phyloP scores from a whole-genome alignment of 805 yeast species.

The Lipomyces yamadae region DNA sequence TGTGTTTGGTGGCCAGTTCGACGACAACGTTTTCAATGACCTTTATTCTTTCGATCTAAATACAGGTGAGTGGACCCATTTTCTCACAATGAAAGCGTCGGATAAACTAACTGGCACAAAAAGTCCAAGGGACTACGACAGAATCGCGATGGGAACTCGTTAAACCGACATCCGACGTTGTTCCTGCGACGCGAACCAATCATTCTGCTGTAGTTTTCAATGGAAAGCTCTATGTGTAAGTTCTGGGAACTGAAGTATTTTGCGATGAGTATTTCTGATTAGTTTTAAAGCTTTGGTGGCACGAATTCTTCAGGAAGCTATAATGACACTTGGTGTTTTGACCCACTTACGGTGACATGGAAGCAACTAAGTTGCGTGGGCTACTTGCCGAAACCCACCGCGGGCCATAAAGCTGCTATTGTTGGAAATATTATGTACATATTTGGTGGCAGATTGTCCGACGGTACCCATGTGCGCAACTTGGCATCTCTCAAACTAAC shows the following conservation, averaged over 20 bases:
- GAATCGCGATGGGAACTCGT: constrained; percentile 75
- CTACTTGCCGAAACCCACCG: constrained; percentile 78
- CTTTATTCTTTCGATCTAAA: constrained; percentile 85
- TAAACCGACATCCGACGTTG: constrained; percentile 53
- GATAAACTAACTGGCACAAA: neutral
- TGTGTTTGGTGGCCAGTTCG: constrained; percentile 94
- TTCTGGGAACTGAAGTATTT: neutral
- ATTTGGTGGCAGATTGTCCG: constrained; percentile 84
- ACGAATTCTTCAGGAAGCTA: constrained; percentile 72
- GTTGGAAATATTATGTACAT: constrained; percentile 79
- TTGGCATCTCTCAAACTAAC: constrained; percentile 77
- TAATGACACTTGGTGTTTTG: constrained; percentile 80
- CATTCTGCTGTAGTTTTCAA: constrained; percentile 86
- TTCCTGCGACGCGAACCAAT: constrained; percentile 85
- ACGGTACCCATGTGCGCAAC: constrained; percentile 69
- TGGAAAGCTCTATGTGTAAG: constrained; percentile 67
- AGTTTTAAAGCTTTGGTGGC: constrained; percentile 72
- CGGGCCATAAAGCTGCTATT: constrained; percentile 86
- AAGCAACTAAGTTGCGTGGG: constrained; percentile 71
- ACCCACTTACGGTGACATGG: constrained; percentile 74
- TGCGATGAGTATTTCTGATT: neutral
- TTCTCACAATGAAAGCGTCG: neutral
- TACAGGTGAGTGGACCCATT: constrained; percentile 44
- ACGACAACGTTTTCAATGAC: constrained; percentile 80
- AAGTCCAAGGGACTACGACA: neutral